Conservation (phyloP, 1,139 yeast genomes). For the Tardiomyces blankii region DNA sequence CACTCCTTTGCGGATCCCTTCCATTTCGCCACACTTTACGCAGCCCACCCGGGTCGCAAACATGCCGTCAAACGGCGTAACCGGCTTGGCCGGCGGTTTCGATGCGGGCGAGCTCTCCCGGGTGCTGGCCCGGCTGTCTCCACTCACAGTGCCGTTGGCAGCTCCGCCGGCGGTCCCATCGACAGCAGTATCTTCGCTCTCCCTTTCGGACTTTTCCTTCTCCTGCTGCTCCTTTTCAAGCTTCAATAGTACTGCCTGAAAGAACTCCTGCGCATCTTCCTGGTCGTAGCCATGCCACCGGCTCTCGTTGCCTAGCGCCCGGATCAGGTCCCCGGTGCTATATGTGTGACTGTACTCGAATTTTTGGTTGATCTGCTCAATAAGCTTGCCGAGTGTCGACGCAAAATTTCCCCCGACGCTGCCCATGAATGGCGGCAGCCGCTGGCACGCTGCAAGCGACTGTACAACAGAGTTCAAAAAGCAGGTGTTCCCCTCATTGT, state of each 20-base stretch:
- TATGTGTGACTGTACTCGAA: conserved; percentile 32
- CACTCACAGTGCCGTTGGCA: neutral
- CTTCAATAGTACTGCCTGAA: conserved; percentile 64
- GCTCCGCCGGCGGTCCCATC: too few species aligned
- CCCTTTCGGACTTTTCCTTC: conserved; percentile 11
- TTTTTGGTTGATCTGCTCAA: conserved; percentile 27
- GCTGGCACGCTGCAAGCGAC: conserved; percentile 64
- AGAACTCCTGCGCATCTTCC: conserved; percentile 92
- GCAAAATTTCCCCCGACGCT: conserved; percentile 7
- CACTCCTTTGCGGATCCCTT: conserved; percentile 78
- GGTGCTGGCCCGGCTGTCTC: neutral
- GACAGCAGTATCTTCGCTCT: neutral
- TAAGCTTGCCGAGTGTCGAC: conserved; percentile 16
- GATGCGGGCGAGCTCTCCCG: neutral
- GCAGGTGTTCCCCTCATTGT: conserved; percentile 87
- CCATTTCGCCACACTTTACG: conserved; percentile 80
- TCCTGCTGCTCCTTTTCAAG: conserved; percentile 47
- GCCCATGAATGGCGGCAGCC: conserved; percentile 42
- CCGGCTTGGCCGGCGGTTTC: conserved; percentile 27
- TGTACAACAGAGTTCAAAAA: conserved; percentile 89
- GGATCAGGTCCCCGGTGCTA: conserved; percentile 52
- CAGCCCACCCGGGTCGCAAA: conserved; percentile 85
- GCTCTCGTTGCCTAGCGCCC: conserved; percentile 69
- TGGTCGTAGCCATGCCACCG: conserved; percentile 77
- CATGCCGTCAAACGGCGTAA: conserved; percentile 87